Evolutionary conservation across 176 grass and related monocot genomes (phyloP), one percentile per base, ranked within the genome.

Genomic region (Carex scoparia): DNA sequence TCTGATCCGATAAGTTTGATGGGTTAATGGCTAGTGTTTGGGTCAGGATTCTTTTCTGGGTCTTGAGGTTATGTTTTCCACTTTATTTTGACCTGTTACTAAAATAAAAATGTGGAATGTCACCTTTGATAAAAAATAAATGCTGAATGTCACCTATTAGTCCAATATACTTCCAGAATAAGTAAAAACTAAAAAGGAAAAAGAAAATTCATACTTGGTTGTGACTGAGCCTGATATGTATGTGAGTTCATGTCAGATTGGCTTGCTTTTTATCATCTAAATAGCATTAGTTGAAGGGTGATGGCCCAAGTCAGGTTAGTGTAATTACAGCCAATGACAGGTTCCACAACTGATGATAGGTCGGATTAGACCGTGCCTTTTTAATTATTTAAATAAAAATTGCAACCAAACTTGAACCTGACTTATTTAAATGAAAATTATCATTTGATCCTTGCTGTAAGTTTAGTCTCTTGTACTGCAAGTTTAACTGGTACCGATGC

Each of bases 391-490:
- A 51, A 56, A 57, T 78, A 56, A 13, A 57, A 32, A 77, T 15
- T 14, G 19, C 13, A 28, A 57, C 73, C 73, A 57, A 56, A 56
- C 11, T 57, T 56, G 51, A 78, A 33, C 73, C 51, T 57, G 51
- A 78, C 27, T 23, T 73, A 10, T 51, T 74, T 53, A 40, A 40
- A 40, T 40, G 5, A 40, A 40, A 40, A 79, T 87, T 49, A 60
- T 60, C 61, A 83, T 65, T 59, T 71, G 38, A 46, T 33, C 19
- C 30, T 35, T 67, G 11, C 42, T 46, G 58, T 89, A 72, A 38
- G 69, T 14, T 92, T 65, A 86, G 46, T 48, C 46, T 48, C 7
- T 48, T 48, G 46, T 1, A 7, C 54, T 46, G 58, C 87, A 65
- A 49, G 69, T 13, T 92, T 65, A 86, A 54, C 16, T 67, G 69